Base-by-base conservation (phyloP, 1,284 basidiomycete species). In the Cryptococcus sp. region DNA sequence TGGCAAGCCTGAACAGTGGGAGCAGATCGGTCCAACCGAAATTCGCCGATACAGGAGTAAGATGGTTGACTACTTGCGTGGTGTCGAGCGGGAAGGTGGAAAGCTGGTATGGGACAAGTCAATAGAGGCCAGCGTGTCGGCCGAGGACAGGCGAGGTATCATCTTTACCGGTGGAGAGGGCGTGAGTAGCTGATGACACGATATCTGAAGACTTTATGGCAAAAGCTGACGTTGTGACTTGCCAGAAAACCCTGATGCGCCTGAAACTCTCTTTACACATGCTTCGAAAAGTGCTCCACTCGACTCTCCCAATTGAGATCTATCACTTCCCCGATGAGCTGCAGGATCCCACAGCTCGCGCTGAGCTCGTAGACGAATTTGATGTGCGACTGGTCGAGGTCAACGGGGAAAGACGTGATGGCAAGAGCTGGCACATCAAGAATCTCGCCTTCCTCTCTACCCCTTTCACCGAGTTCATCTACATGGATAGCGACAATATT, bases 261-360 rank as follows among this genome's bases (percentile, higher is more conserved):
- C 59, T 79, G 43, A 61, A 72, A 41, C 66, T 78, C 17, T 70
- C 71, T 8, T 68, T 80, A 29, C 64, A 74, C 54, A 74, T 80
- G 69, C 71, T 80, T 15, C 70, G 78, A 39, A 67, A 76, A 45
- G 72, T 77, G 25, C 64, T 79, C 53, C 68, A 72, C 44, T 74
- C 70, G 48, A 73, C 62, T 17, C 69, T 81, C 2, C 80, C 79
- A 7, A 70, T 80, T 44, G 78, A 81, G 63, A 55, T 81, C 17
- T 81, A 80, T 59, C 77, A 79, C 54, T 81, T 77, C 67, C 69
- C 74, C 3, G 76, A 75, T 50, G 80, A 81, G 67, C 62, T 81
- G 52, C 62, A 66, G 45, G 73, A 77, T 57, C 52, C 63, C 22
- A 60, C 46, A 8, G 50, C 69, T 10, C 60, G 72, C 25, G 54